These are phyloP conservation scores for Kockovaella imperatae DNA, from an alignment of 768 basidiomycete genomes.

Conservation along the genomic window DNA sequence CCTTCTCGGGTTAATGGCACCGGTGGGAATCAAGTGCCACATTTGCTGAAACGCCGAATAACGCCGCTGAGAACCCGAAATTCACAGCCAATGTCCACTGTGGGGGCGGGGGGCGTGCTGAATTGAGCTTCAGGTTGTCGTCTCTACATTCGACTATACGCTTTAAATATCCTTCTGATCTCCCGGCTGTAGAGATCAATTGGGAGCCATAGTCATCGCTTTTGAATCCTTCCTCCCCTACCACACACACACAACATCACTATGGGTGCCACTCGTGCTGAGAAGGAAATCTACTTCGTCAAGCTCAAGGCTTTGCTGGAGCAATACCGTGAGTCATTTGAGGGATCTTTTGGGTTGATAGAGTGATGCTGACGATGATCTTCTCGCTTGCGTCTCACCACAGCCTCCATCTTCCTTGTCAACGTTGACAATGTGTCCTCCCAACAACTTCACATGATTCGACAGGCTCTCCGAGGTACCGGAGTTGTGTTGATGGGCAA, in stretches of 20 bases:
- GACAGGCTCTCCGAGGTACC: conserved; percentile 78
- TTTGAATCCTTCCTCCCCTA: conserved; percentile 1
- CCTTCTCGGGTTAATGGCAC: too few species aligned
- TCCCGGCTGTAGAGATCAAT: conserved; percentile 30
- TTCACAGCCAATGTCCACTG: too few species aligned
- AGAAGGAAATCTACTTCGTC: conserved; percentile 82
- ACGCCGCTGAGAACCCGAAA: conserved; percentile 6
- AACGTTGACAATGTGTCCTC: conserved; percentile 99
- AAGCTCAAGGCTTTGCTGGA: conserved; percentile 89
- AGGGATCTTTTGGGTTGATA: too few species aligned
- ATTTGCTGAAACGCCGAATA: conserved; percentile 6
- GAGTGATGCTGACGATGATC: too few species aligned
- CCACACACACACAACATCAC: conserved; percentile 40
- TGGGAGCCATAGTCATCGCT: conserved; percentile 38
- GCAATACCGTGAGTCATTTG: conserved; percentile 81
- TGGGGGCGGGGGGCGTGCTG: background rate
- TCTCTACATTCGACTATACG: conserved; percentile 19
- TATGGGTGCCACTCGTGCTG: conserved; percentile 87
- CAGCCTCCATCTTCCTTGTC: conserved; percentile 96
- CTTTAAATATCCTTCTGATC: conserved; percentile 44
- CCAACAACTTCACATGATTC: conserved; percentile 94
- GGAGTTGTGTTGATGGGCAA: conserved; percentile 99
- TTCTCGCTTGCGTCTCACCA: too few species aligned
- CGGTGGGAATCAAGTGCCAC: conserved; percentile 5
- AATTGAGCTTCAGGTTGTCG: too few species aligned